Percentiles rank a stretch among this genome's conserved stretches.
Evolutionary conservation across 352 stramenopile species (phyloP).

Genomic region (Phytopythium kandeliae): DNA sequence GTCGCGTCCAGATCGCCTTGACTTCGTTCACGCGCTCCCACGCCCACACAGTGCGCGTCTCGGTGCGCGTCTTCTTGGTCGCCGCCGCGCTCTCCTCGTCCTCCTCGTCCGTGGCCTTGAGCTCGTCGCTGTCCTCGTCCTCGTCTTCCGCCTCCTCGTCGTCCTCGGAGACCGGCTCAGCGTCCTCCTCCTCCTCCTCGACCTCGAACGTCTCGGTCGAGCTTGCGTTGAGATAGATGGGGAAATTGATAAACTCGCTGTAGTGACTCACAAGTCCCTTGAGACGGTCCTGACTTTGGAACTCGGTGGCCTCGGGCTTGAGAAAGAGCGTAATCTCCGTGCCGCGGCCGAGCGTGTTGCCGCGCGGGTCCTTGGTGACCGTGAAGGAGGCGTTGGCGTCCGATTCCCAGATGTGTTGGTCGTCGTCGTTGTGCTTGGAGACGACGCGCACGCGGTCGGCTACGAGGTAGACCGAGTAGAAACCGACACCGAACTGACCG

Average conservation of each 20-base stretch:
- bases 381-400: conserved; percentile 96
- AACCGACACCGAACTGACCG: conserved; percentile 99
- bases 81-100: conserved; percentile 40
- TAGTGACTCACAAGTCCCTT: conserved; percentile 96
- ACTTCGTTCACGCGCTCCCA: conserved; percentile 98
- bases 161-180: conserved; percentile 45
- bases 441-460: conserved; percentile 94
- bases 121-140: conserved; percentile 48
- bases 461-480: conserved; percentile 99
- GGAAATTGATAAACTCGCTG: conserved; percentile 99
- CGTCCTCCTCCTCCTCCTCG: conserved; percentile 48
- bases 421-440: conserved; percentile 96
- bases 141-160: conserved; percentile 47
- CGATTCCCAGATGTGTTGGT: conserved; percentile 99
- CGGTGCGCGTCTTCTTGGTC: conserved; percentile 81
- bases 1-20: conserved; percentile 96
- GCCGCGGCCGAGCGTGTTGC: conserved; percentile 94
- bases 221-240: conserved; percentile 97
- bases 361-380: conserved; percentile 93
- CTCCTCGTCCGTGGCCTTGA: conserved; percentile 78
- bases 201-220: conserved; percentile 91
- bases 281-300: conserved; percentile 93
- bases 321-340: conserved; percentile 99
- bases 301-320: conserved; percentile 97
- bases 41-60: conserved; percentile 92